These are phyloP conservation scores for Fusarium luffae DNA, from an alignment of 2,329 filamentous ascomycete species.

Conservation along the genomic window DNA sequence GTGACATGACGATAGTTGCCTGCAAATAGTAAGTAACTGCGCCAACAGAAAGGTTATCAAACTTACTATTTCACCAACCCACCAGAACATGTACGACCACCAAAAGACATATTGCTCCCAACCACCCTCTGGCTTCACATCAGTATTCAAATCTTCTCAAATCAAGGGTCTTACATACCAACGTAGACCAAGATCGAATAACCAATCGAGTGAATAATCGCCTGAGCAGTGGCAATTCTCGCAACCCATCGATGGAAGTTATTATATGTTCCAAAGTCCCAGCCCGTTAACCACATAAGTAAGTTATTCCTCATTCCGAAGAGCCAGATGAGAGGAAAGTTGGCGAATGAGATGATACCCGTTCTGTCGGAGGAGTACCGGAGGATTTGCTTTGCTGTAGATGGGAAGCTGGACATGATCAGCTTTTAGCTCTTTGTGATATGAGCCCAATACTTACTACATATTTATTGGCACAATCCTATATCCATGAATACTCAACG, in stretches of 20 bases:
- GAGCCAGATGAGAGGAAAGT: conserved; percentile 72
- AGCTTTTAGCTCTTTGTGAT: too few species aligned
- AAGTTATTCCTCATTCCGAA: conserved; percentile 76
- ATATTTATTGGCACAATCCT: conserved; percentile 52
- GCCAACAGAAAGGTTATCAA: fast-evolving
- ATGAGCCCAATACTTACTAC: conserved; percentile 47
- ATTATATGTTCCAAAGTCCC: conserved; percentile 74
- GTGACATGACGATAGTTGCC: conserved; percentile 59
- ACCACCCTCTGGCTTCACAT: conserved; percentile 49
- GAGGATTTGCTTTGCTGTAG: conserved; percentile 50
- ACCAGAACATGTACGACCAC: conserved; percentile 61
- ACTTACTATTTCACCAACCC: conserved; percentile 59
- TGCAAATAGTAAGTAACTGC: conserved; percentile 5
- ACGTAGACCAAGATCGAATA: conserved; percentile 62
- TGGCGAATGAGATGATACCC: conserved; percentile 71
- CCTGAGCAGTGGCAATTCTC: conserved; percentile 69
- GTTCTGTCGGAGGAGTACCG: conserved; percentile 72
- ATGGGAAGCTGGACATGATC: conserved; percentile 48
- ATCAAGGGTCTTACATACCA: conserved; percentile 36
- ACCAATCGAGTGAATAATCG: conserved; percentile 69
- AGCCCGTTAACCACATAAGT: conserved; percentile 74
- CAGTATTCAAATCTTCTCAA: neutral
- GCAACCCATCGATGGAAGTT: conserved; percentile 76
- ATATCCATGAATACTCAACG: conserved; percentile 53
- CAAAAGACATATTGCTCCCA: conserved; percentile 52